Percentiles rank a stretch among this genome's conserved stretches.
Evolutionary conservation across 2,329 filamentous ascomycete species (phyloP).

Genomic region (Penicillium sclerotiorum): DNA sequence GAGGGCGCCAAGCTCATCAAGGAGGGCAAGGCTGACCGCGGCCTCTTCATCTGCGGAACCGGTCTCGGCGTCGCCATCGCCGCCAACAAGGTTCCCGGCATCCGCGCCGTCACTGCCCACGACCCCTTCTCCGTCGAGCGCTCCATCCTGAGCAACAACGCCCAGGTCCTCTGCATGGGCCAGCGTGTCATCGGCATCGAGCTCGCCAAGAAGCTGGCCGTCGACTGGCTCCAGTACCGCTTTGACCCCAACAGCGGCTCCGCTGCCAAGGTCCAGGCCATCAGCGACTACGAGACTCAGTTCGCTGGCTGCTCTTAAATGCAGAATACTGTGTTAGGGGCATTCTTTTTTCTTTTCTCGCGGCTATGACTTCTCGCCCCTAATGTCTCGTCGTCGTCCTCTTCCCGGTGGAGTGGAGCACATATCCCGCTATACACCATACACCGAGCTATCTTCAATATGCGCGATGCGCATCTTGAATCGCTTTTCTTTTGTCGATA

Average conservation of each 20-base stretch:
- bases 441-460: not conserved
- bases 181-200: conserved; percentile 82
- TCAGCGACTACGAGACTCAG: conserved; percentile 47
- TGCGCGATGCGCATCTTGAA: not conserved
- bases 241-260: conserved; percentile 71
- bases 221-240: conserved; percentile 81
- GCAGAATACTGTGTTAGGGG: not conserved
- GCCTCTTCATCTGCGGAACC: conserved; percentile 78
- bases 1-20: conserved; percentile 63
- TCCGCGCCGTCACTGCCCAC: conserved; percentile 86
- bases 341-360: conserved; percentile 3
- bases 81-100: conserved; percentile 85
- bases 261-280: conserved; percentile 60
- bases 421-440: too few species aligned
- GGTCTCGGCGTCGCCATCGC: conserved; percentile 83
- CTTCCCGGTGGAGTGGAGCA: not conserved
- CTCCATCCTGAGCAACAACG: conserved; percentile 79
- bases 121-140: conserved; percentile 83
- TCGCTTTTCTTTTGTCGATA: conserved; percentile 6
- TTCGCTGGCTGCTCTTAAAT: conserved; percentile 25
- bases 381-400: not conserved
- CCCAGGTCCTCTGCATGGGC: conserved; percentile 84
- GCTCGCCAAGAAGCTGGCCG: conserved; percentile 73
- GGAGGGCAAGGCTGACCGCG: conserved; percentile 67
- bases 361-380: not conserved